A percentile compares a stretch with the other conserved stretches of the same genome.
Evolutionary conservation across 352 stramenopile genomes (phyloP).

Genomic region (Phytophthora meadii): DNA sequence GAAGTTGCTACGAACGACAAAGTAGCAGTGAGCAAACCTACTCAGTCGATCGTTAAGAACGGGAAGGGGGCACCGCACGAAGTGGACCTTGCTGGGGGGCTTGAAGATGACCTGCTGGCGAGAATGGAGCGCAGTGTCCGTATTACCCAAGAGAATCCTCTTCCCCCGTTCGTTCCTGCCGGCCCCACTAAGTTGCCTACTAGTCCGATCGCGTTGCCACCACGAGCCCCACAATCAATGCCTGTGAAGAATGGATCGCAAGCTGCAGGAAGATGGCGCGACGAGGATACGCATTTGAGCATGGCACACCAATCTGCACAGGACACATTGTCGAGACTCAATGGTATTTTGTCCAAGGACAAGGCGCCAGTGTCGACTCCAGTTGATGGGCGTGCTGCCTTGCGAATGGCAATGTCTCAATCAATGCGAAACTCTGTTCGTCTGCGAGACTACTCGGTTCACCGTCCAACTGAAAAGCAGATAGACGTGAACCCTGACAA

Average conservation of each 20-base stretch:
- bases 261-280: conserved; percentile 37
- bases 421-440: conserved; percentile 65
- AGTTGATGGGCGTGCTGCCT: conserved; percentile 35
- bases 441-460: conserved; percentile 67
- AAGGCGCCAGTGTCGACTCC: conserved; percentile 28
- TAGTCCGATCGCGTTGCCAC: conserved; percentile 58
- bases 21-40: conserved; percentile 12
- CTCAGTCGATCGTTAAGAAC: conserved; percentile 26
- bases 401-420: conserved; percentile 61
- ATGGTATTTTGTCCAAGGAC: conserved; percentile 64
- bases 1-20: conserved; percentile 20
- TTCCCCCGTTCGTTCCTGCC: conserved; percentile 14
- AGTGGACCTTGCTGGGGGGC: conserved; percentile 27
- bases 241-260: conserved; percentile 25
- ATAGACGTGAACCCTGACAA: conserved; percentile 69
- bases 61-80: conserved; percentile 36
- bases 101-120: conserved; percentile 40
- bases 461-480: conserved; percentile 31
- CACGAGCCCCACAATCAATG: conserved; percentile 34
- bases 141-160: conserved; percentile 33
- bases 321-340: conserved; percentile 68
- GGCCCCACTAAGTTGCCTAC: conserved; percentile 32
- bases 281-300: conserved; percentile 60
- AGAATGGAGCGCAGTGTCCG: conserved; percentile 46
- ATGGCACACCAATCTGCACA: conserved; percentile 68